These are phyloP conservation scores for Globisporangium middletonii DNA, from an alignment of 352 stramenopile species.

Conservation along the genomic window DNA sequence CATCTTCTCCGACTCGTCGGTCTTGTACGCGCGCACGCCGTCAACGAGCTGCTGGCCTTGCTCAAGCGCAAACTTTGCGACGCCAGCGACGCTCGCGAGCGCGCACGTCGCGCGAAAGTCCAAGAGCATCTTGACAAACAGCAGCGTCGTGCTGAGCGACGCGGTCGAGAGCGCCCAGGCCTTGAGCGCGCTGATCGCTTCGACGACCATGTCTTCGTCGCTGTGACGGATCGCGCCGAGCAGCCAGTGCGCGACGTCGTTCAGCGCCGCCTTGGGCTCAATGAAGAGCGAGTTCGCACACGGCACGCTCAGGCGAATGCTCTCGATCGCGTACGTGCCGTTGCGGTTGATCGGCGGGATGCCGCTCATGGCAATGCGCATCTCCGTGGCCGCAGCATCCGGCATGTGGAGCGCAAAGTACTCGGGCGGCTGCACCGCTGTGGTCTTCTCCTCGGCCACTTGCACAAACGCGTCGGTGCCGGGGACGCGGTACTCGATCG, in stretches of 20 bases:
- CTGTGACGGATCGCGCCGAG: conserved; percentile 32
- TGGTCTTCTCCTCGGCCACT: conserved; percentile 25
- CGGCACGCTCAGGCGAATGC: conserved; percentile 54
- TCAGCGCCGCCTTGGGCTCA: conserved; percentile 48
- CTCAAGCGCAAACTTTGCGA: conserved; percentile 37
- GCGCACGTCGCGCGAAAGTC: conserved; percentile 19
- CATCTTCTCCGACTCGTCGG: conserved; percentile 32
- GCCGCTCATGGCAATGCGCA: conserved; percentile 62
- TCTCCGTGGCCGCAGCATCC: conserved; percentile 23
- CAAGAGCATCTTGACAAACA: conserved; percentile 71
- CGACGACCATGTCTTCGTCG: conserved; percentile 48
- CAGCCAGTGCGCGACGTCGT: conserved; percentile 61
- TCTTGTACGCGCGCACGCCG: conserved; percentile 40
- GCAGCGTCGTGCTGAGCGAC: conserved; percentile 59
- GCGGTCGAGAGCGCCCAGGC: conserved; percentile 76
- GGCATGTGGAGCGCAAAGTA: conserved; percentile 41
- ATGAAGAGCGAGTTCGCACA: conserved; percentile 51
- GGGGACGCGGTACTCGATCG: conserved; percentile 42
- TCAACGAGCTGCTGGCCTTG: conserved; percentile 36
- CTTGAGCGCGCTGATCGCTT: conserved; percentile 58
- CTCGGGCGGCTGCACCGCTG: conserved; percentile 18
- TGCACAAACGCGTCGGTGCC: conserved; percentile 34
- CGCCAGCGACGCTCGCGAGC: conserved; percentile 4
- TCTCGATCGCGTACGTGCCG: conserved; percentile 60
- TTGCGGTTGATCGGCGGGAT: conserved; percentile 60